These are phyloP conservation scores for Mycena sp. DNA, from an alignment of 1,284 basidiomycete species.

Conservation along the genomic window DNA sequence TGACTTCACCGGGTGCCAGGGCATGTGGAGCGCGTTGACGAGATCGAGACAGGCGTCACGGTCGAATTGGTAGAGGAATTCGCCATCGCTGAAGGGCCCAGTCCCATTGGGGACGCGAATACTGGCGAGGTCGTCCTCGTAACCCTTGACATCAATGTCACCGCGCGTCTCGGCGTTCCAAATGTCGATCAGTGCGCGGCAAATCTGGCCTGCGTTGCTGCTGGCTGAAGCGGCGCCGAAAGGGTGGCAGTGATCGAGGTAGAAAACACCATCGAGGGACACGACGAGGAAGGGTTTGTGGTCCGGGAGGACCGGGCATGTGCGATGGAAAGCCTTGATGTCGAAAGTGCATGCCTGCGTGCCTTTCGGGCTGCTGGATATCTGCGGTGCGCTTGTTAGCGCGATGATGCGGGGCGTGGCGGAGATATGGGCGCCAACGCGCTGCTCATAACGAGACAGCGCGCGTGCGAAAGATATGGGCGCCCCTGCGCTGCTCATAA, in stretches of 20 bases:
- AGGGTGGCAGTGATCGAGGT: conserved; percentile 25
- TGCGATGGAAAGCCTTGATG: conserved; percentile 36
- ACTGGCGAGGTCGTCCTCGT: conserved; percentile 38
- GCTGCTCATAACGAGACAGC: no score
- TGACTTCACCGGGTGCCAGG: conserved; percentile 27
- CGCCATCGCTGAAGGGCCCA: not conserved
- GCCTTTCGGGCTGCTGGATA: conserved; percentile 35
- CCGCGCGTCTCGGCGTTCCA: conserved; percentile 11
- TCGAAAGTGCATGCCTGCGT: conserved; percentile 39
- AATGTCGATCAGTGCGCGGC: conserved; percentile 35
- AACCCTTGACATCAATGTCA: conserved; percentile 24
- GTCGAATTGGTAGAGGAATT: conserved; percentile 1
- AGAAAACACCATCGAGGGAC: conserved; percentile 4
- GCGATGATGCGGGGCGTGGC: no score
- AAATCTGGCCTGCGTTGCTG: conserved; percentile 36
- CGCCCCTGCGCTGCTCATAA: no score
- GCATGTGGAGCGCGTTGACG: not conserved
- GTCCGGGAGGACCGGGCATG: conserved; percentile 30
- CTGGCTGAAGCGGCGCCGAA: conserved; percentile 34
- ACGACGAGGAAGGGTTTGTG: conserved; percentile 38
- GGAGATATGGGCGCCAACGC: no score
- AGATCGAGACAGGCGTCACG: not conserved
- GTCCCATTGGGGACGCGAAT: not conserved
- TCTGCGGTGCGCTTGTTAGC: no score
- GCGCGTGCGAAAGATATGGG: no score